Percentiles rank a stretch among this genome's conserved stretches.
phyloP scores from a whole-genome alignment of 768 basidiomycete genomes.

The Serpula lacrymans region DNA sequence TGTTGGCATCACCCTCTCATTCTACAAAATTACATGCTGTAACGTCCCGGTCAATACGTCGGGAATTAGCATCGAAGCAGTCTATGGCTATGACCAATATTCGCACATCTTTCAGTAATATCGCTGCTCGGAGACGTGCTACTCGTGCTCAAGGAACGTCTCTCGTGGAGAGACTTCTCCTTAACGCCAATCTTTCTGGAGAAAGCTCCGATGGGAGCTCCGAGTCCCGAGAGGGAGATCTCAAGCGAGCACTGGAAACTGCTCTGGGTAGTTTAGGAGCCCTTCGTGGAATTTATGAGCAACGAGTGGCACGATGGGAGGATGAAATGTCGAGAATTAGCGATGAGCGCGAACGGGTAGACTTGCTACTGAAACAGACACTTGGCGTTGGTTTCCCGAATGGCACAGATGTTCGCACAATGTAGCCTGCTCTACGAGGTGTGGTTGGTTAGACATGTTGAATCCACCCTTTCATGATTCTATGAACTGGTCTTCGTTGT shows the following conservation, averaged over 20 bases:
- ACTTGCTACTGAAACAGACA: slow-evolving; percentile 62
- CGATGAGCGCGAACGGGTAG: slow-evolving; percentile 66
- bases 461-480: too few species aligned
- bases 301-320: slow-evolving; percentile 64
- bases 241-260: slow-evolving; percentile 65
- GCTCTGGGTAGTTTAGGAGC: slow-evolving; percentile 64
- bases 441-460: too few species aligned
- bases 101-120: slow-evolving; percentile 53
- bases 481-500: too few species aligned
- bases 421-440: too few species aligned
- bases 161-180: slow-evolving; percentile 41
- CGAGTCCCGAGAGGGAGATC: slow-evolving; percentile 56
- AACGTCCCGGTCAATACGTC: slow-evolving; percentile 66
- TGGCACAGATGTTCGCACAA: slow-evolving; percentile 12
- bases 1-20: slow-evolving; percentile 75
- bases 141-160: slow-evolving; percentile 45
- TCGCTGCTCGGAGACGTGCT: slow-evolving; percentile 54
- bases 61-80: slow-evolving; percentile 43
- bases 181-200: slow-evolving; percentile 38
- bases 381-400: slow-evolving; percentile 41
- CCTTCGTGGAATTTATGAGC: slow-evolving; percentile 63
- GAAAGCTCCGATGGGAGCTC: slow-evolving; percentile 56
- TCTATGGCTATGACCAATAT: slow-evolving; percentile 51
- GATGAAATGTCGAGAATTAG: slow-evolving; percentile 66
- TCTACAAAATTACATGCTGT: slow-evolving; percentile 60